Evolutionary conservation across 192 early-diverging fungal genomes (phyloP), one percentile per base, ranked within the genome.

Genomic region (Glomus cerebriforme): DNA sequence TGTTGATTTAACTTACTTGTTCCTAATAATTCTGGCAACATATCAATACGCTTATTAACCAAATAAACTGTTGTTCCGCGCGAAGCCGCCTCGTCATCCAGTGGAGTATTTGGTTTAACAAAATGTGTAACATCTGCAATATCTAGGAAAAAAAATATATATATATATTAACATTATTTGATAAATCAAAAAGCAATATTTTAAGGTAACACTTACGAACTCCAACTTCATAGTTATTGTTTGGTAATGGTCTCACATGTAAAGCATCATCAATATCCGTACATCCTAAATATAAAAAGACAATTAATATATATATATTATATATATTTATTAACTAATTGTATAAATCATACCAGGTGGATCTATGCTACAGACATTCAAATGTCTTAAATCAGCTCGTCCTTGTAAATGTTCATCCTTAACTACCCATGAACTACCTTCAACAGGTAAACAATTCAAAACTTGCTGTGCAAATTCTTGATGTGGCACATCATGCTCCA

Each of bases 191-290:
- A 67, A 67, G 8, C 75, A 26, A 19, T 26, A 26, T 12, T 34
- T 27, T 17, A 59, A 69, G 66, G 13, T 27, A 45, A 59, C 24
- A 80, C 85, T 82, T 58, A 81, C 77, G 92, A 13, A 94, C 93
- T 17, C 93, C 93, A 32, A 98, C 94, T 81, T 95, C 91, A 81
- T 88, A 94, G 79, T 97, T 97, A 27, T 95, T 96, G 79, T 96
- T 97, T 13, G 91, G 89, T 68, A 99, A 85, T 60, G 77, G 27
- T 26, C 89, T 73, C 1, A 93, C 93, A 79, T 99, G 98, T 43
- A 99, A 88, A 0, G 98, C 96, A 87, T 99, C 98, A 87, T 99
- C 98, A 69, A 99, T 99, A 90, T 99, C 98, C 0, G 97, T 98
- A 90, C 98, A 99, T 7, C 96, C 93, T 65, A 64, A 17, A 59